Conservation (phyloP, 176 grass and related monocot genomes). For the Oryza nivara region DNA sequence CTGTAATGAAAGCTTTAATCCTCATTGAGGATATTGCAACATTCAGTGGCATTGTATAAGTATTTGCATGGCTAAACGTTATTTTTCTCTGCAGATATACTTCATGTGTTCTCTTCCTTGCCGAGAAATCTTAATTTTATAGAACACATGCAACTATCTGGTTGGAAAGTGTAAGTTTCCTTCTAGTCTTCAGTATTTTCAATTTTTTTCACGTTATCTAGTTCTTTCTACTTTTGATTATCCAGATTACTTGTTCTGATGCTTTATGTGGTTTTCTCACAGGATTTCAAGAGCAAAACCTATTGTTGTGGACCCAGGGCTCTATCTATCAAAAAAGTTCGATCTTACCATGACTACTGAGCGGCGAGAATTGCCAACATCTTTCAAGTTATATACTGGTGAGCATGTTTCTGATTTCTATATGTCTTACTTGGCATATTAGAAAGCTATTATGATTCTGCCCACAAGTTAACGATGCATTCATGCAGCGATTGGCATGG, state of each 20-base stretch:
- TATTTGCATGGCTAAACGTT: not conserved
- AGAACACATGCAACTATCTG: slow-evolving; percentile 86
- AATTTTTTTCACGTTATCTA: slow-evolving; percentile 5
- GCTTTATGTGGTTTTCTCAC: slow-evolving; percentile 29
- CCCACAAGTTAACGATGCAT: not conserved
- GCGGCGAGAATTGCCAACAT: slow-evolving; percentile 77
- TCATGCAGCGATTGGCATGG: not conserved
- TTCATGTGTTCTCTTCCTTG: slow-evolving; percentile 92
- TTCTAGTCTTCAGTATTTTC: not conserved
- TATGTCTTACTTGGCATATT: slow-evolving; percentile 2
- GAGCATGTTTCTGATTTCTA: slow-evolving; percentile 34
- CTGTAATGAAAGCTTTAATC: not conserved
- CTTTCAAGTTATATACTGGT: slow-evolving; percentile 97
- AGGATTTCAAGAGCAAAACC: slow-evolving; percentile 80
- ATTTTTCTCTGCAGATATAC: slow-evolving; percentile 61
- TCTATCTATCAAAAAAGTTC: slow-evolving; percentile 97
- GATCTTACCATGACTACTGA: slow-evolving; percentile 73
- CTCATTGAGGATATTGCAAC: not conserved
- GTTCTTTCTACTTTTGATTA: slow-evolving; percentile 7
- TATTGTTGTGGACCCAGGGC: slow-evolving; percentile 86
- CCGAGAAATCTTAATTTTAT: slow-evolving; percentile 99
- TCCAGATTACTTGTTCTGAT: slow-evolving; percentile 11
- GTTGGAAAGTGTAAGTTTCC: slow-evolving; percentile 88
- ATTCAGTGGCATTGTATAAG: not conserved
- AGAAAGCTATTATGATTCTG: not conserved